A percentile compares a stretch with the other conserved stretches of the same genome.
Conservation (phyloP, 179 eudicot species). For the Corrigiola litoralis region DNA sequence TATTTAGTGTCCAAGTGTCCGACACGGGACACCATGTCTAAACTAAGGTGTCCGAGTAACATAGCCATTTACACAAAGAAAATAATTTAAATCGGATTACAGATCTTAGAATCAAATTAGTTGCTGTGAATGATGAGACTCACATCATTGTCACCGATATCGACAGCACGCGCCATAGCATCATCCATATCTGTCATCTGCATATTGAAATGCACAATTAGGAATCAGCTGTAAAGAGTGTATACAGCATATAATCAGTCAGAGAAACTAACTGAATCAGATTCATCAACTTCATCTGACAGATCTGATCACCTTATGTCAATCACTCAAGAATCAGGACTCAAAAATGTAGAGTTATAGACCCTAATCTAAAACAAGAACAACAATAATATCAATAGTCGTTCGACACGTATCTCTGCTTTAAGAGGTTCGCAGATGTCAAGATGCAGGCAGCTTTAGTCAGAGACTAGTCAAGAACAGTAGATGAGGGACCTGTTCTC, state of each 20-base stretch:
- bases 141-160: slow-evolving; percentile 95
- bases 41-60: no score
- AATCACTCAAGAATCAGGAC: background rate
- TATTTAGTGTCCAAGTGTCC: no score
- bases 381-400: no score
- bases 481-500: no score
- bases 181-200: slow-evolving; percentile 85
- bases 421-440: no score
- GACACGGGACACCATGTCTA: no score
- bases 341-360: no score
- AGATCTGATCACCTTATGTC: slow-evolving; percentile 1
- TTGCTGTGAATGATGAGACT: slow-evolving; percentile 19
- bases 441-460: no score
- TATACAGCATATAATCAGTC: background rate
- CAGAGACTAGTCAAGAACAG: no score
- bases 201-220: slow-evolving; percentile 6
- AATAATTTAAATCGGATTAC: background rate
- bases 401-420: no score
- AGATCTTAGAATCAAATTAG: background rate
- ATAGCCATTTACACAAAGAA: no score
- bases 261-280: background rate
- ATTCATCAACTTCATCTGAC: background rate
- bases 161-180: slow-evolving; percentile 97
- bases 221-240: background rate
- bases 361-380: no score